Evolutionary conservation across 164 flowering plant species (phyloP).

Genomic region (Tetrastigma voinierianum): DNA sequence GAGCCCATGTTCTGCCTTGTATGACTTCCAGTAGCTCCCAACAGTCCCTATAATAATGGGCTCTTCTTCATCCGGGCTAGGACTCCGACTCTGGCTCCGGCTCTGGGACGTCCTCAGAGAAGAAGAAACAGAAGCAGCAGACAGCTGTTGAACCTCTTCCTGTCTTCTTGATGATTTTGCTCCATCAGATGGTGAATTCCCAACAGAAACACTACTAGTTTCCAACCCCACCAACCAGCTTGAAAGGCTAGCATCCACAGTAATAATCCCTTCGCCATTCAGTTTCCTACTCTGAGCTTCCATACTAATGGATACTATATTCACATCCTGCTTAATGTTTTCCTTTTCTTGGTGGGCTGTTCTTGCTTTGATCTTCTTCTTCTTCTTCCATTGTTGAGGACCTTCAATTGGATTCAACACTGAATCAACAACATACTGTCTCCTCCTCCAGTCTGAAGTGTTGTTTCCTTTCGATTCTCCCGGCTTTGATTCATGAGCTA

Average conservation of each 20-base stretch:
- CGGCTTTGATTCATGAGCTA: not conserved
- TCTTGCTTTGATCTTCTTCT: conserved; percentile 24
- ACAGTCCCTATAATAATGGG: conserved; percentile 34
- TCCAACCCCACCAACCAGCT: conserved; percentile 41
- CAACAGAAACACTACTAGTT: conserved; percentile 12
- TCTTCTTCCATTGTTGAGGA: conserved; percentile 32
- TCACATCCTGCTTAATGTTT: conserved; percentile 18
- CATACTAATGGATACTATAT: conserved; percentile 1
- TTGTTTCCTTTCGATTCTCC: conserved; percentile 3
- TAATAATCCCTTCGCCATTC: conserved; percentile 32
- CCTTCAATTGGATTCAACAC: conserved; percentile 47
- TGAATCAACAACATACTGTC: conserved; percentile 20
- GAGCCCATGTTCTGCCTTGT: conserved; percentile 25
- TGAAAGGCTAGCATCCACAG: conserved; percentile 70
- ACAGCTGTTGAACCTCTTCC: conserved; percentile 18
- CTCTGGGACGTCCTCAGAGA: conserved; percentile 16
- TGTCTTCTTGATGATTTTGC: conserved; percentile 8
- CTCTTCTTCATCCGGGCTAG: conserved; percentile 9
- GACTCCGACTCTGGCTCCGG: conserved; percentile 21
- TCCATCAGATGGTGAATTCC: conserved; percentile 11
- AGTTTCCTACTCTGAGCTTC: not conserved
- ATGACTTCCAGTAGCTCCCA: conserved; percentile 42
- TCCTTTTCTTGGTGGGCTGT: conserved; percentile 24
- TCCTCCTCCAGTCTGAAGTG: conserved; percentile 12
- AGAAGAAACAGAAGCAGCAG: conserved; percentile 15